Conservation (phyloP, 2,329 filamentous ascomycete species). For the Xenosphaeropsis pyriputrescens region DNA sequence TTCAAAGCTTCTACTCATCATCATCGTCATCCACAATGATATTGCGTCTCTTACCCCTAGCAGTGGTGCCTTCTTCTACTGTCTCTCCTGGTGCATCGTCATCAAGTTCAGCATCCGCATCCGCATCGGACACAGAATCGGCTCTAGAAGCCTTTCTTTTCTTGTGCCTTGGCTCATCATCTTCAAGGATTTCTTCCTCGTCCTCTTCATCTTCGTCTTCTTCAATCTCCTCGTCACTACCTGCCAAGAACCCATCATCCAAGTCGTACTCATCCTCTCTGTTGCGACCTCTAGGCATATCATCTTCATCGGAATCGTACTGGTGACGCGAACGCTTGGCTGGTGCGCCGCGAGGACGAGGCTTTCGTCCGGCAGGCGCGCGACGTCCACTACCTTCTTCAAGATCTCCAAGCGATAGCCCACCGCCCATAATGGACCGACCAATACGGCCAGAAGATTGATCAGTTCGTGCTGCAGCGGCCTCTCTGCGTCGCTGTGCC, state of each 20-base stretch:
- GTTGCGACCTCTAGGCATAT: slow-evolving; percentile 37
- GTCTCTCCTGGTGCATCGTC: slow-evolving; percentile 28
- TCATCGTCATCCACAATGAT: slow-evolving; percentile 49
- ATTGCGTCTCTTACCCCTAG: slow-evolving; percentile 33
- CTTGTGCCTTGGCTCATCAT: slow-evolving; percentile 23
- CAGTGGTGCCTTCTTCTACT: slow-evolving; percentile 19
- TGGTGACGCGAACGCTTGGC: slow-evolving; percentile 28
- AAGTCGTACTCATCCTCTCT: slow-evolving; percentile 65
- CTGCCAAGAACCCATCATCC: slow-evolving; percentile 66
- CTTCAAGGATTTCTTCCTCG: slow-evolving; percentile 19
- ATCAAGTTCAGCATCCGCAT: slow-evolving; percentile 38
- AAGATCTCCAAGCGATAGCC: slow-evolving; percentile 53
- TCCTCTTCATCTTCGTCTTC: slow-evolving; percentile 43
- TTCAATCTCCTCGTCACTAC: slow-evolving; percentile 56
- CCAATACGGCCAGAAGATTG: slow-evolving; percentile 29
- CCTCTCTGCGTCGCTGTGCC: slow-evolving; percentile 50
- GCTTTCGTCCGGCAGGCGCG: slow-evolving; percentile 25
- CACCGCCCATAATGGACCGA: slow-evolving; percentile 33
- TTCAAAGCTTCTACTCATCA: slow-evolving; percentile 14
- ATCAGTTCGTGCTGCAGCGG: slow-evolving; percentile 48
- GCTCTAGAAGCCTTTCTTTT: slow-evolving; percentile 16
- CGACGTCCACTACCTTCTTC: slow-evolving; percentile 47
- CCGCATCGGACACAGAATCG: slow-evolving; percentile 30
- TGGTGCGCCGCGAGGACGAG: slow-evolving; percentile 31
- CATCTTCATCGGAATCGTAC: slow-evolving; percentile 66